phyloP scores from a whole-genome alignment of 768 basidiomycete genomes.

The Coprinellus aureogranulatus region DNA sequence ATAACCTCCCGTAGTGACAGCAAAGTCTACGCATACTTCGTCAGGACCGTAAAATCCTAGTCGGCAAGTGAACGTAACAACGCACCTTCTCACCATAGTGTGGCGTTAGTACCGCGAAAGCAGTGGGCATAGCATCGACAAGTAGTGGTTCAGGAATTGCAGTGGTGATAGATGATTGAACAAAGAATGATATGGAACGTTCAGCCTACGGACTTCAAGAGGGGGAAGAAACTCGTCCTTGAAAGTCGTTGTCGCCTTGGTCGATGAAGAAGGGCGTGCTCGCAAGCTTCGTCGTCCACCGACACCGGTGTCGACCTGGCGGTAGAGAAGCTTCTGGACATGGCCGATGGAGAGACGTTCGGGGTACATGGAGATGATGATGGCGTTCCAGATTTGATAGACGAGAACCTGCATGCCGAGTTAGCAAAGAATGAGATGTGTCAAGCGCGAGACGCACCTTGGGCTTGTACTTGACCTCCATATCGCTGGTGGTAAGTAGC shows the following conservation, averaged over 20 bases:
- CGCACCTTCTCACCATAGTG: slow-evolving; percentile 96
- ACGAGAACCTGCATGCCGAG: slow-evolving; percentile 72
- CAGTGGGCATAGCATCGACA: slow-evolving; percentile 99
- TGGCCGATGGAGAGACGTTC: slow-evolving; percentile 99
- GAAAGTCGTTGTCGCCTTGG: slow-evolving; percentile 82
- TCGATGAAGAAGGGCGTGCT: slow-evolving; percentile 97
- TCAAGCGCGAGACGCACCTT: slow-evolving; percentile 60
- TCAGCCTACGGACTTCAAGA: slow-evolving; percentile 92
- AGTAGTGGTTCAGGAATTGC: slow-evolving; percentile 88
- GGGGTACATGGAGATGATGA: slow-evolving; percentile 99
- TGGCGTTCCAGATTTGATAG: slow-evolving; percentile 99
- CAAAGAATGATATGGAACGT: slow-evolving; percentile 97
- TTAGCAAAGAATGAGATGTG: not conserved
- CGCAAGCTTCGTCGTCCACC: slow-evolving; percentile 89
- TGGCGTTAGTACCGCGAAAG: slow-evolving; percentile 95
- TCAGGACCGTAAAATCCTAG: slow-evolving; percentile 2
- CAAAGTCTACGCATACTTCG: slow-evolving; percentile 62
- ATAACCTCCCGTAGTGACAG: slow-evolving; percentile 97
- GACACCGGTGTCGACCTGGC: slow-evolving; percentile 79
- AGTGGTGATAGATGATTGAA: slow-evolving; percentile 96
- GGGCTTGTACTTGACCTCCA: slow-evolving; percentile 99
- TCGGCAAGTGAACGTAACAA: slow-evolving; percentile 2
- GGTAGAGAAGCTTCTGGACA: slow-evolving; percentile 95
- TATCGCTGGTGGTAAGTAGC: slow-evolving; percentile 86
- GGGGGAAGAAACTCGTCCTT: slow-evolving; percentile 89